Conservation (phyloP, 371 early-diverging fungal species). For the Lichtheimia hyalospora region DNA sequence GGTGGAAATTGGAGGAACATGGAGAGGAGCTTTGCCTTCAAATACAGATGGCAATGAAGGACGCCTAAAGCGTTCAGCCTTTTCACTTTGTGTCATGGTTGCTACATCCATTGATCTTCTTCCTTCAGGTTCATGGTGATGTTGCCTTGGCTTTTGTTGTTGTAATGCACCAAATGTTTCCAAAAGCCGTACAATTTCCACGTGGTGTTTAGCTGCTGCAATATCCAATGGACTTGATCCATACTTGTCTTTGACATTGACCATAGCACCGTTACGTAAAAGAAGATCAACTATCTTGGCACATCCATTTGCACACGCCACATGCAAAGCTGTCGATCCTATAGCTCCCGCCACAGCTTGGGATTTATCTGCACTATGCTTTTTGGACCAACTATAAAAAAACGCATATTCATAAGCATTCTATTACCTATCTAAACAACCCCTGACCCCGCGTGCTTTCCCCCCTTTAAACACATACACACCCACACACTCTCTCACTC, state of each 20-base stretch:
- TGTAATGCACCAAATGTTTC: constrained; percentile 17
- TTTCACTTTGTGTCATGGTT: constrained; percentile 14
- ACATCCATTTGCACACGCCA: constrained; percentile 74
- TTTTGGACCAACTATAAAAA: constrained; percentile 27
- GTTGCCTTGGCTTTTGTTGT: constrained; percentile 6
- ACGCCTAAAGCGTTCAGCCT: constrained; percentile 27
- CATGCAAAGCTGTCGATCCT: constrained; percentile 74
- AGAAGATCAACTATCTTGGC: constrained; percentile 57
- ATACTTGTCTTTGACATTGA: constrained; percentile 63
- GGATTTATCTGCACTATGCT: constrained; percentile 29
- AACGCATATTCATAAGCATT: not conserved
- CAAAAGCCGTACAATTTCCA: constrained; percentile 42
- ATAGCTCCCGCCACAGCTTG: constrained; percentile 46
- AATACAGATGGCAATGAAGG: constrained; percentile 35
- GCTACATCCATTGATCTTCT: constrained; percentile 19
- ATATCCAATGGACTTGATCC: constrained; percentile 60
- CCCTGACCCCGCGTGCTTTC: not conserved
- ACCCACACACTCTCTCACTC: not conserved
- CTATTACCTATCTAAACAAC: no score
- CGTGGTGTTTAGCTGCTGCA: constrained; percentile 57
- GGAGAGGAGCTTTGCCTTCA: constrained; percentile 23
- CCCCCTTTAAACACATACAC: not conserved
- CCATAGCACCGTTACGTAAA: constrained; percentile 60
- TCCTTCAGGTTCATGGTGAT: constrained; percentile 1
- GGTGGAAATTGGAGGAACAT: constrained; percentile 23